phyloP scores from a whole-genome alignment of 768 basidiomycete genomes.

The Trametes coccinea region DNA sequence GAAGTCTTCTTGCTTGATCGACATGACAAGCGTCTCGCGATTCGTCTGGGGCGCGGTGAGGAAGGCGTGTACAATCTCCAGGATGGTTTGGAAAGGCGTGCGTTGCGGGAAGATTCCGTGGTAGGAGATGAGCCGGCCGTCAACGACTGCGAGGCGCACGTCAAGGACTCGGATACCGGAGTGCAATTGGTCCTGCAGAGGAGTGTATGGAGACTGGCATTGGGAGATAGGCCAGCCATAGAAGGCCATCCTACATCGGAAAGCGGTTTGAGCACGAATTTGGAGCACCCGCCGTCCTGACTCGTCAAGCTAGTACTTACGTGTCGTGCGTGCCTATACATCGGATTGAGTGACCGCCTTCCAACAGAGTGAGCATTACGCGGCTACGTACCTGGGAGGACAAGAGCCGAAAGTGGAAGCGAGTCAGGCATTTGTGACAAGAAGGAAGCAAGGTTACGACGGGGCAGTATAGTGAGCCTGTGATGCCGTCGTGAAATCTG shows the following conservation, averaged over 20 bases:
- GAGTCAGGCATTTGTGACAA: conserved; percentile 64
- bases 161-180: conserved; percentile 83
- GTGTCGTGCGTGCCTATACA: conserved; percentile 68
- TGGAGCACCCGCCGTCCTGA: background rate
- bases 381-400: conserved; percentile 65
- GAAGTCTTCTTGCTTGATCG: conserved; percentile 86
- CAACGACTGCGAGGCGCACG: conserved; percentile 70
- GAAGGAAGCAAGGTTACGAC: conserved; percentile 58
- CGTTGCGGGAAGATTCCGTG: conserved; percentile 78
- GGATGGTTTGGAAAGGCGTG: conserved; percentile 65
- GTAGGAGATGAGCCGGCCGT: conserved; percentile 68
- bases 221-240: conserved; percentile 87
- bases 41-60: conserved; percentile 56
- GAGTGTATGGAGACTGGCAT: conserved; percentile 69
- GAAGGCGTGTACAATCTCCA: conserved; percentile 61
- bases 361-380: background rate
- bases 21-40: conserved; percentile 80
- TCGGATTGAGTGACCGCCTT: conserved; percentile 11
- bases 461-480: conserved; percentile 58
- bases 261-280: conserved; percentile 7
- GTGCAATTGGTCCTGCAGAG: conserved; percentile 66
- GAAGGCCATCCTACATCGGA: conserved; percentile 64
- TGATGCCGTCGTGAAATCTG: conserved; percentile 49
- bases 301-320: conserved; percentile 38
- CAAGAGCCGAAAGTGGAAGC: conserved; percentile 67